Conservation (phyloP, 176 grass and related monocot species). For the Puya raimondii region DNA sequence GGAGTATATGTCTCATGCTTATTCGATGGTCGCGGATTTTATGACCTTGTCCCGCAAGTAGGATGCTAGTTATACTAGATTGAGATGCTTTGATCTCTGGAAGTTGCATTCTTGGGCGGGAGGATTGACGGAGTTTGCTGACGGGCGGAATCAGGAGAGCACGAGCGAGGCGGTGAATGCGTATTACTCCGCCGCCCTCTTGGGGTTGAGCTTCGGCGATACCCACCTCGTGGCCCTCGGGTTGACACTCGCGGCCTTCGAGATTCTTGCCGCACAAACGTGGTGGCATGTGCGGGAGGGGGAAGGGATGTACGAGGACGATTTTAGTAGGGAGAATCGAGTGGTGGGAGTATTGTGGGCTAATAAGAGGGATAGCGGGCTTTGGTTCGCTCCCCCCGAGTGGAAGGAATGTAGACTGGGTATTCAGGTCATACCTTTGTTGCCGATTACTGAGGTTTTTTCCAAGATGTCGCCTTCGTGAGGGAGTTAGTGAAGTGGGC, state of each 20-base stretch:
- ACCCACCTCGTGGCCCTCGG: slow-evolving; percentile 44
- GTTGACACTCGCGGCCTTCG: slow-evolving; percentile 54
- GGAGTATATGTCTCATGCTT: too few relatives aligned
- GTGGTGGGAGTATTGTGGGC: slow-evolving; percentile 67
- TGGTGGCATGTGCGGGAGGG: slow-evolving; percentile 89
- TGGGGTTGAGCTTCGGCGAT: slow-evolving; percentile 85
- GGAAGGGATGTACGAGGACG: slow-evolving; percentile 54
- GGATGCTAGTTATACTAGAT: too few relatives aligned
- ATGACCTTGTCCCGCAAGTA: too few relatives aligned
- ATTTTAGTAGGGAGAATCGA: slow-evolving; percentile 55
- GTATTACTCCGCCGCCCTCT: slow-evolving; percentile 64
- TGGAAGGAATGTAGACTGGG: too few relatives aligned
- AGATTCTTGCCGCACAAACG: slow-evolving; percentile 68
- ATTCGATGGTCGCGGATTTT: too few relatives aligned
- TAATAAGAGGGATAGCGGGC: too few relatives aligned
- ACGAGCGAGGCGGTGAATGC: slow-evolving; percentile 82
- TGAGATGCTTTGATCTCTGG: too few relatives aligned
- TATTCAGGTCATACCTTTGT: too few relatives aligned
- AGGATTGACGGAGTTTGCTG: slow-evolving; percentile 67
- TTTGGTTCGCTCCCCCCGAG: too few relatives aligned
- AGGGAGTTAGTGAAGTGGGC: too few relatives aligned
- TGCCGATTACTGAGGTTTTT: too few relatives aligned
- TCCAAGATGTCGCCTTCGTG: too few relatives aligned
- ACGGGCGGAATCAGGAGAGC: slow-evolving; percentile 96
- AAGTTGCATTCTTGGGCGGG: slow-evolving; percentile 93